Evolutionary conservation across 2,329 filamentous ascomycete species (phyloP).

Genomic region (Fusarium sp.): DNA sequence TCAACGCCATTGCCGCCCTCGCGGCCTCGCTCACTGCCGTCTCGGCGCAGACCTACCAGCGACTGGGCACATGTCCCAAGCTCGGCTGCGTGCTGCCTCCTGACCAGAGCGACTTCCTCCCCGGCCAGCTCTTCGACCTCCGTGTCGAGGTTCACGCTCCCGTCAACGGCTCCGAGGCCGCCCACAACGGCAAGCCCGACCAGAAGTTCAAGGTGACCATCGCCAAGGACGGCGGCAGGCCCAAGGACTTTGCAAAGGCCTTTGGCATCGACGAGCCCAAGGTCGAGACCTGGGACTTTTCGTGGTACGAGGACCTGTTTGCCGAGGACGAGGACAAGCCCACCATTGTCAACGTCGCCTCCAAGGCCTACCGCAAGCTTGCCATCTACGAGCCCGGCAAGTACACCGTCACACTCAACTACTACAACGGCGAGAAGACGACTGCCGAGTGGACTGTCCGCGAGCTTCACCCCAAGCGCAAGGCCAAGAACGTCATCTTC

Average conservation of each 20-base stretch:
- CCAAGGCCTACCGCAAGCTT: constrained; percentile 82
- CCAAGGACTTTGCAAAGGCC: constrained; percentile 71
- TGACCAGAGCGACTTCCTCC: constrained; percentile 81
- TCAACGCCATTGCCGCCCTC: constrained; percentile 51
- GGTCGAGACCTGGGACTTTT: constrained; percentile 85
- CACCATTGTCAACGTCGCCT: constrained; percentile 82
- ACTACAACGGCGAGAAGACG: constrained; percentile 79
- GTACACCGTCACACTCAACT: constrained; percentile 80
- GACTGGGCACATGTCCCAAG: constrained; percentile 69
- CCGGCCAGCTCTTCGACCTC: constrained; percentile 87
- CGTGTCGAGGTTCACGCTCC: constrained; percentile 86
- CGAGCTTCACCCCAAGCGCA: constrained; percentile 75
- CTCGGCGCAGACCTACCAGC: constrained; percentile 69
- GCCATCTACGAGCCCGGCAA: constrained; percentile 83
- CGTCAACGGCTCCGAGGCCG: constrained; percentile 84
- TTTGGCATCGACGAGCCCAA: constrained; percentile 78
- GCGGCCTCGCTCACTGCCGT: constrained; percentile 54
- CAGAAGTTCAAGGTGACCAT: constrained; percentile 82
- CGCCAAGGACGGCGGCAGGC: constrained; percentile 68
- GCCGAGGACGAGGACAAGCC: constrained; percentile 77
- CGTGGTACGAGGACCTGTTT: constrained; percentile 88
- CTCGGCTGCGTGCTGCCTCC: constrained; percentile 72
- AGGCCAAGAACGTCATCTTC: constrained; percentile 86
- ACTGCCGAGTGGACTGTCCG: constrained; percentile 83
- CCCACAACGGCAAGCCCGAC: constrained; percentile 75